phyloP scores from a whole-genome alignment of 2,329 filamentous ascomycete species.

The Colletotrichum sp. region DNA sequence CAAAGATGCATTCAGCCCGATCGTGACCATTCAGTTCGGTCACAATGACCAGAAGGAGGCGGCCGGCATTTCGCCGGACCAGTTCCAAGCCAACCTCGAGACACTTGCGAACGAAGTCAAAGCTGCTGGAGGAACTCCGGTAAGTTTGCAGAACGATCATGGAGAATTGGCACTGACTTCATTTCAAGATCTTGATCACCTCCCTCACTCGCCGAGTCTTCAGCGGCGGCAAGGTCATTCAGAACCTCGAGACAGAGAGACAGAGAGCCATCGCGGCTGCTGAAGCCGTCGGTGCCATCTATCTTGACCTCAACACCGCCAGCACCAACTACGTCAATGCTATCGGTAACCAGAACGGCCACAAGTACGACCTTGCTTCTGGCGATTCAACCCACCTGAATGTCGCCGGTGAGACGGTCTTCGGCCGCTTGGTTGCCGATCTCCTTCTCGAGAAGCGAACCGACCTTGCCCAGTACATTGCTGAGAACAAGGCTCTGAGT shows the following conservation, averaged over 20 bases:
- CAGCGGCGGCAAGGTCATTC: constrained; percentile 46
- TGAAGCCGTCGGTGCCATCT: constrained; percentile 34
- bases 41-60: constrained; percentile 65
- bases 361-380: constrained; percentile 48
- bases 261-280: constrained; percentile 54
- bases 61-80: constrained; percentile 47
- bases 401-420: constrained; percentile 55
- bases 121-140: constrained; percentile 47
- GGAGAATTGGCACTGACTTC: constrained; percentile 29
- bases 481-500: constrained; percentile 34
- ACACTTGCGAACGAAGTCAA: constrained; percentile 48
- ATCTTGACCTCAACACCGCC: constrained; percentile 56
- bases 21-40: constrained; percentile 54
- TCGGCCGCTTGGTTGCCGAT: constrained; percentile 62
- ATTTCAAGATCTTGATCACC: constrained; percentile 45
- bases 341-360: constrained; percentile 51
- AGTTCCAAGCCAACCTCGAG: constrained; percentile 58
- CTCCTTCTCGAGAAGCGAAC: constrained; percentile 40
- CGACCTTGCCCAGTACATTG: constrained; percentile 28
- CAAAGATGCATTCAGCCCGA: constrained; percentile 28
- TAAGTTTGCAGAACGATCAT: constrained; percentile 12
- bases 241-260: constrained; percentile 53
- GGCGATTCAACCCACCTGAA: constrained; percentile 64
- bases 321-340: constrained; percentile 56
- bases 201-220: constrained; percentile 58